phyloP scores from a whole-genome alignment of 2,329 filamentous ascomycete species.

The Xylariaceae sp. region DNA sequence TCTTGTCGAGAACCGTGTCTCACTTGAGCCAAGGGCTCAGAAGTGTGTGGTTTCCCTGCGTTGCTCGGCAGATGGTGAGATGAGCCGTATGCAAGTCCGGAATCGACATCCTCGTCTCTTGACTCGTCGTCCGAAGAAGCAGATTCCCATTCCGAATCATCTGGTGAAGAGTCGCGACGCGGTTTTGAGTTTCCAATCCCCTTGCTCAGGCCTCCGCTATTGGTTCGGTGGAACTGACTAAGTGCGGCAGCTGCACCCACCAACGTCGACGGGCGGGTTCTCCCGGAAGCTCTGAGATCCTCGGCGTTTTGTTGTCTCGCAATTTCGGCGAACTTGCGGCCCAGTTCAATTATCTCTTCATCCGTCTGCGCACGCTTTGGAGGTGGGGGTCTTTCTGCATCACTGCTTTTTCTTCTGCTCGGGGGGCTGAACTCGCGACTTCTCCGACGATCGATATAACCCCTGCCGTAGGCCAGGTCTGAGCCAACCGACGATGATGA shows the following conservation, averaged over 20 bases:
- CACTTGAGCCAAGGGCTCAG: slow-evolving; percentile 10
- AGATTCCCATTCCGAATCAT: slow-evolving; percentile 55
- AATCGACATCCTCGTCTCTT: slow-evolving; percentile 39
- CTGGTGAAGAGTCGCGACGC: slow-evolving; percentile 33
- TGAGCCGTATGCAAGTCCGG: slow-evolving; percentile 42
- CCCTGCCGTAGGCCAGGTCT: slow-evolving; percentile 64
- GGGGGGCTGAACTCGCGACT: slow-evolving; percentile 32
- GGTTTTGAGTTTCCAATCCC: slow-evolving; percentile 41
- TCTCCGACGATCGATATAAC: slow-evolving; percentile 45
- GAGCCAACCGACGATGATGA: slow-evolving; percentile 66
- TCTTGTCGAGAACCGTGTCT: slow-evolving; percentile 19
- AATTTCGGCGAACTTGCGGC: slow-evolving; percentile 50
- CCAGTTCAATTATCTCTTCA: slow-evolving; percentile 55
- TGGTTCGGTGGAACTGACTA: slow-evolving; percentile 39
- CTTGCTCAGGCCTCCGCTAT: slow-evolving; percentile 32
- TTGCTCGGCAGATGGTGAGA: slow-evolving; percentile 21
- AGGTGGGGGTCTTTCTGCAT: slow-evolving; percentile 19
- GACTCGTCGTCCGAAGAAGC: slow-evolving; percentile 46
- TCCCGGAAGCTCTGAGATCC: slow-evolving; percentile 43
- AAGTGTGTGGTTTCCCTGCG: slow-evolving; percentile 11
- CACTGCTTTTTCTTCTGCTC: slow-evolving; percentile 12
- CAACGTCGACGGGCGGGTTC: slow-evolving; percentile 35
- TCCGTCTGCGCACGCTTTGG: slow-evolving; percentile 42
- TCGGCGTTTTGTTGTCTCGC: slow-evolving; percentile 48
- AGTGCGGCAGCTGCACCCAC: slow-evolving; percentile 39